Conservation (phyloP, 2,329 filamentous ascomycete genomes). For the Colletotrichum sp. region DNA sequence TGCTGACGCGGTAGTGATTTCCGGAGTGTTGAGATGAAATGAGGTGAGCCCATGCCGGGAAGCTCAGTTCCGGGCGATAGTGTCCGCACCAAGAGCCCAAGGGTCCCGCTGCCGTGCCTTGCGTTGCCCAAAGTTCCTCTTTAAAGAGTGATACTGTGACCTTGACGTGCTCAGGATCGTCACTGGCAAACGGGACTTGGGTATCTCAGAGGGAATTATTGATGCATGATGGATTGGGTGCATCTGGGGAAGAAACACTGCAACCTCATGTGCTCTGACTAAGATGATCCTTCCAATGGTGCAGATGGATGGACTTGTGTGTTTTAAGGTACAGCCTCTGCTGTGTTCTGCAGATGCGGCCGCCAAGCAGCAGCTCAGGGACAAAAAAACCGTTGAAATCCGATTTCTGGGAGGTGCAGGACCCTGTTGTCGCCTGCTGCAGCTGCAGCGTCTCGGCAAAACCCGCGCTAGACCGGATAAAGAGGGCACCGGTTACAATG, state of each 20-base stretch:
- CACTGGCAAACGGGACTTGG: background rate
- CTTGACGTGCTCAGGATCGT: background rate
- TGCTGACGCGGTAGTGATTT: background rate
- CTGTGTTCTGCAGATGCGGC: background rate
- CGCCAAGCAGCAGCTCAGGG: background rate
- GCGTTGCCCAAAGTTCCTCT: background rate
- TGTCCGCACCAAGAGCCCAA: background rate
- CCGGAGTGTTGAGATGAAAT: background rate
- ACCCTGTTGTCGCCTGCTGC: background rate
- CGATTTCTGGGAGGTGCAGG: background rate
- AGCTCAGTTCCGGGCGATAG: slow-evolving; percentile 14
- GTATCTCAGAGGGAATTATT: background rate
- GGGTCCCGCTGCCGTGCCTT: background rate
- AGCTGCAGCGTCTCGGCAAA: background rate
- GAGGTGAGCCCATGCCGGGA: slow-evolving; percentile 18
- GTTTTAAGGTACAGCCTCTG: background rate
- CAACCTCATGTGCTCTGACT: background rate
- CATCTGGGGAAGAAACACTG: background rate
- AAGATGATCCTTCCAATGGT: background rate
- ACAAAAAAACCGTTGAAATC: background rate
- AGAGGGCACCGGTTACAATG: background rate
- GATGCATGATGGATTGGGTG: background rate
- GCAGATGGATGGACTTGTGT: background rate
- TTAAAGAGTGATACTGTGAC: background rate
- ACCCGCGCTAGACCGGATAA: background rate